A percentile compares a stretch with the other conserved stretches of the same genome.
Evolutionary conservation across 75 land plant genomes (phyloP).

Genomic region (Picea sitchensis): DNA sequence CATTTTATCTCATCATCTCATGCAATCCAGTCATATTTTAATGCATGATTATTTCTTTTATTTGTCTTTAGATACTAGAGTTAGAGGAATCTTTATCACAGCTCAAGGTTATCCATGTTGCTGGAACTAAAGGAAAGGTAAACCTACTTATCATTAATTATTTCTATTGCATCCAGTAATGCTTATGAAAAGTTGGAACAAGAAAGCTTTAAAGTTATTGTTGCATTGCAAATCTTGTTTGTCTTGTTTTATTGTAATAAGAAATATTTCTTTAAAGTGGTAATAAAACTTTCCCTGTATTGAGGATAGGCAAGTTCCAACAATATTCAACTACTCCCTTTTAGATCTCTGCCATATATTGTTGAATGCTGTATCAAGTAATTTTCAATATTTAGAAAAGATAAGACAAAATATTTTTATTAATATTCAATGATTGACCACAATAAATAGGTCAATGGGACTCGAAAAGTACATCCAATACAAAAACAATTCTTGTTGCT

Average conservation of each 20-base stretch:
- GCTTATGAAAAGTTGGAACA: not conserved
- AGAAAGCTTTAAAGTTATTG: not conserved
- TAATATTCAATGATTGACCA: no score
- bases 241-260: not conserved
- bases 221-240: not conserved
- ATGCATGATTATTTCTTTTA: not conserved
- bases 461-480: no score
- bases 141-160: not conserved
- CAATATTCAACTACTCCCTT: no score
- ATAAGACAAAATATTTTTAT: no score
- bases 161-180: not conserved
- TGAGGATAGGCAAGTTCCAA: no score
- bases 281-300: not conserved
- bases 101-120: slow-evolving; percentile 89
- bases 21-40: not conserved
- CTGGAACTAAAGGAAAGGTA: slow-evolving; percentile 99
- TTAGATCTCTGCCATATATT: no score
- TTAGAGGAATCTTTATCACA: slow-evolving; percentile 54
- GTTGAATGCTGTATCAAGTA: no score
- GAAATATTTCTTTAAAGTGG: not conserved
- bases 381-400: no score
- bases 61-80: slow-evolving; percentile 40
- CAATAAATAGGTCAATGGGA: no score
- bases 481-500: no score
- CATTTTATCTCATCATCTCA: not conserved